Evolutionary conservation across 1,139 yeast species (phyloP), one percentile per base, ranked within the genome.

Genomic region (Sugiyamaella xylanicola): DNA sequence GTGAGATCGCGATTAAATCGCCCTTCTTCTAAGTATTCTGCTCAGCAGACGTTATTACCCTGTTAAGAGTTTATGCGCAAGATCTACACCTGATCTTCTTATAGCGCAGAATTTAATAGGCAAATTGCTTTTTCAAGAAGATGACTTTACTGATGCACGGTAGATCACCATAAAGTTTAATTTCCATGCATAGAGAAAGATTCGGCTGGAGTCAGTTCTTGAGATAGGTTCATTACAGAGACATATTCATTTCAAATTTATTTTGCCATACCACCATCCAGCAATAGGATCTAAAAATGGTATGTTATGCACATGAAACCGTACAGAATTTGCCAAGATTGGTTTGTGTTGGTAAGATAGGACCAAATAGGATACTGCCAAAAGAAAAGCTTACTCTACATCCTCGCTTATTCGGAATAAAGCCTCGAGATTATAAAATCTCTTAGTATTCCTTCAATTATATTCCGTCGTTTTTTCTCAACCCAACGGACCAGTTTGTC

Each of bases 41-140:
- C 43, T 39, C 21, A 16, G 43, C 43, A 39, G 20, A 39, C 43
- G 22, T 19, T 39, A 39, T 39, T 39, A 21, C 43, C 21, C 20
- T 19, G 15, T 36, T 39, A 21, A 19, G 43, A 39, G n/a, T n/a
- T n/a, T n/a, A n/a, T n/a, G n/a, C n/a, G n/a, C n/a, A n/a, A n/a
- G n/a, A n/a, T n/a, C n/a, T n/a, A n/a, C n/a, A n/a, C n/a, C n/a
- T n/a, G n/a, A n/a, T n/a, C n/a, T n/a, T n/a, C n/a, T n/a, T n/a
- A n/a, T n/a, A n/a, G n/a, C 9, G 29, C 29, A 25, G 29, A 5
- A 25, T 5, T 25, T 25, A 25, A 25, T 5, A 25, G 29, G 29
- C 29, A 25, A 25, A 25, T 25, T 25, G 29, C 29, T 25, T 25
- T 25, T 25, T 25, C 29, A 25, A 25, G 8, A 5, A 25, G 9